Evolutionary conservation across 1,284 basidiomycete genomes (phyloP), one percentile per base, ranked within the genome.

Genomic region (Termitomyces sp.): DNA sequence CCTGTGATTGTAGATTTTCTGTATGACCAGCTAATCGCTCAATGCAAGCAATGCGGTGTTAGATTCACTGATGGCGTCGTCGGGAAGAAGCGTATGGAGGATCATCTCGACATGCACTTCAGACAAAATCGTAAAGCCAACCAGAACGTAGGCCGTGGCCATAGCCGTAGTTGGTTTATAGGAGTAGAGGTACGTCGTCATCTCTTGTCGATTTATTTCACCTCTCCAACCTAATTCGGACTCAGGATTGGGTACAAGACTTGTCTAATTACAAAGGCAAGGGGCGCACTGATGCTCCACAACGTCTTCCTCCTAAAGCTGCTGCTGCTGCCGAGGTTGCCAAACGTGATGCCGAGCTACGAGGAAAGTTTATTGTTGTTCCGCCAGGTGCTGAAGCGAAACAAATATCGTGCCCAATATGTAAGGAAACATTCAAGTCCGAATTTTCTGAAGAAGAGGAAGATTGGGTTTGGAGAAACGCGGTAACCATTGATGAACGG

Each of bases 381-480:
- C 94, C 94, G 31, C 78, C 89, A 18, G 91, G 86, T 59, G 85
- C 92, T 68, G 91, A 94, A 66, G 85, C 88, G 50, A 86, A 83
- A 66, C 69, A 76, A 47, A 75, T 89, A 58, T 86, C 89, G 40
- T 99, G 97, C 74, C 93, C 93, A 14, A 93, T 99, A 58, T 99
- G 97, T 82, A 97, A 97, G 76, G 97, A 99, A 70, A 71, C 70
- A 50, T 81, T 99, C 70, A 92, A 93, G 74, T 84, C 87, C 59
- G 96, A 98, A 71, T 98, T 93, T 71, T 74, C 86, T 54, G 94
- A 99, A 66, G 95, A 97, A 51, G 94, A 97, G 57, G 97, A 99
- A 72, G 97, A 98, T 62, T 99, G 96, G 95, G 88, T 98, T 16
- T 99, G 94, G 93, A 81, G 80, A 63, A 97, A 99, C 66, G 93